Base-by-base conservation (phyloP, 2,329 filamentous ascomycete genomes). In the Pyricularia sp. region DNA sequence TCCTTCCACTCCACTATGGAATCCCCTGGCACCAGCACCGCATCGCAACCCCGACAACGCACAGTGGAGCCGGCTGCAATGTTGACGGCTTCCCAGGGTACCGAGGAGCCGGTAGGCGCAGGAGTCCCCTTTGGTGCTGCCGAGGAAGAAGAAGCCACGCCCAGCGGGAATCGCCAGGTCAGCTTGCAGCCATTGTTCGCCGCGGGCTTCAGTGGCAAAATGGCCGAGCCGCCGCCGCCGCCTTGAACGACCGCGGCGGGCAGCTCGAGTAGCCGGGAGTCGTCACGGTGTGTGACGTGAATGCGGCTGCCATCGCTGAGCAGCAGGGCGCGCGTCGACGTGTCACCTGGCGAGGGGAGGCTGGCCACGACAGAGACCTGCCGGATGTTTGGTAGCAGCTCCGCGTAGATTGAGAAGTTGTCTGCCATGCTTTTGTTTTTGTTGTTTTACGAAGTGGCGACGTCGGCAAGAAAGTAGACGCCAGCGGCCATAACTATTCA, bases 1-100 rank as follows among this genome's bases (percentile, higher is more conserved):
- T 99, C 92, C 76, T 93, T 96, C 93, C 94, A 99, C 49, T 77
- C 75, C 53, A 75, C 77, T 8, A 85, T 78, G 3, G 63, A 69
- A 8, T 73, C 76, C 3, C 70, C 65, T 0, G 70, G 55, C 13
- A 85, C 75, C 22, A 85, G 66, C 1, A 64, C 66, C 19, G 72
- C 66, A 60, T 68, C 63, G 73, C 79, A 81, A 68, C 69, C 64
- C 66, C 79, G 75, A 70, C 81, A 81, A 31, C 68, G 65, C 70
- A 88, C 71, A 19, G 72, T 65, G 44, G 78, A 31, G 16, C 28
- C 77, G 1, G 71, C 76, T 16, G 69, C 64, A 40, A 88, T 71
- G 59, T 81, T 79, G 44, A 72, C 74, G 1, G 86, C 83, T 1
- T 81, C 80, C 86, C 85, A 88, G 2, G 84, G 83, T 13, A 81